These are phyloP conservation scores for Viola pubescens DNA, from an alignment of 441 rosid genomes.

Conservation along the genomic window DNA sequence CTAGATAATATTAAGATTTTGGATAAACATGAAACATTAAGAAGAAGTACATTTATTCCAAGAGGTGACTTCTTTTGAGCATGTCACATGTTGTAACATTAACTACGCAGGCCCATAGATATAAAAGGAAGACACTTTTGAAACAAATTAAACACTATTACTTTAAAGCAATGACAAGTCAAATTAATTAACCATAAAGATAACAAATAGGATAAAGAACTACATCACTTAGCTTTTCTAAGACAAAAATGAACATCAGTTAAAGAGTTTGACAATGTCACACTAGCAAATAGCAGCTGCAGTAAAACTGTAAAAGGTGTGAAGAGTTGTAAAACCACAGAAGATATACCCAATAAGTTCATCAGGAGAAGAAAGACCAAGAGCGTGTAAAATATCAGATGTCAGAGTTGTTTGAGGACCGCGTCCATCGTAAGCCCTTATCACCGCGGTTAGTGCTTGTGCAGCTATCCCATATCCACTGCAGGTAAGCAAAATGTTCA, in stretches of 20 bases:
- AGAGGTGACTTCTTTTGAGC: not conserved
- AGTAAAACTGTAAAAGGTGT: too few species aligned
- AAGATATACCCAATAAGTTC: conserved; percentile 73
- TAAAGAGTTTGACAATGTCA: too few species aligned
- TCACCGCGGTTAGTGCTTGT: conserved; percentile 76
- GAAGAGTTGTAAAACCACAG: not conserved
- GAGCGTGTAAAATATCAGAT: conserved; percentile 46
- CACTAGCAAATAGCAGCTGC: too few species aligned
- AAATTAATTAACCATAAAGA: too few species aligned
- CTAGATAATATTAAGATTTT: conserved; percentile 1
- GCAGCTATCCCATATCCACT: conserved; percentile 99
- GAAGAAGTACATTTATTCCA: too few species aligned
- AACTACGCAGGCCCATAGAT: not conserved
- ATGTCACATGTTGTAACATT: not conserved
- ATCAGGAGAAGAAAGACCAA: conserved; percentile 75
- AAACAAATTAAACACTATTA: too few species aligned
- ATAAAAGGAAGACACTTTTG: not conserved
- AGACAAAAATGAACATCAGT: too few species aligned
- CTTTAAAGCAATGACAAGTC: too few species aligned
- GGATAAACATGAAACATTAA: conserved; percentile 2
- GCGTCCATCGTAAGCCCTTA: conserved; percentile 92
- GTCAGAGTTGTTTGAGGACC: conserved; percentile 75
- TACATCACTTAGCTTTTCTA: too few species aligned
- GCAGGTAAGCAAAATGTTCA: conserved; percentile 25
- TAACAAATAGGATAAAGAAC: too few species aligned